phyloP scores from a whole-genome alignment of 2,329 filamentous ascomycete genomes.

The Colletotrichum costaricense region DNA sequence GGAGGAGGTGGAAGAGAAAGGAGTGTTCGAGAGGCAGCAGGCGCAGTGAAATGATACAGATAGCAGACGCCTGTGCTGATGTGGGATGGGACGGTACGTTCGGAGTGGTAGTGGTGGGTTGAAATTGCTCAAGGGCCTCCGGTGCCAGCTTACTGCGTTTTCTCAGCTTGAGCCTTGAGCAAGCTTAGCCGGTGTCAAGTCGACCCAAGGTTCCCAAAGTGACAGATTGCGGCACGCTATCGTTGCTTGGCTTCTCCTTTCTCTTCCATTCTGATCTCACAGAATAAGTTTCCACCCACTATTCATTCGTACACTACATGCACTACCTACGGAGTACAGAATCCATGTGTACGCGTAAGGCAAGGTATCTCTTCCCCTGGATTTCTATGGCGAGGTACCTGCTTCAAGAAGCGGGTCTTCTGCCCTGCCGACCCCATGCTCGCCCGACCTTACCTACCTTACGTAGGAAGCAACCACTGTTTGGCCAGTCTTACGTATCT shows the following conservation, averaged over 20 bases:
- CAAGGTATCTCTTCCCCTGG: constrained; percentile 5
- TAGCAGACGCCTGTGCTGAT: constrained; percentile 21
- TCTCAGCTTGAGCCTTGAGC: neutral
- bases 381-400: neutral
- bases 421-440: neutral
- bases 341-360: neutral
- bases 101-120: constrained; percentile 14
- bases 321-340: too few relatives aligned
- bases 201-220: neutral
- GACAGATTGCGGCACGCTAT: neutral
- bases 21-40: constrained; percentile 10
- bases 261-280: neutral
- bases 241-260: constrained; percentile 17
- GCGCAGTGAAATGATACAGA: constrained; percentile 1
- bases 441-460: neutral
- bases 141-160: neutral
- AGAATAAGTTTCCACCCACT: constrained; percentile 5
- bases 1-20: constrained; percentile 2
- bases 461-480: constrained; percentile 6
- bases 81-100: constrained; percentile 15
- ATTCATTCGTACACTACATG: neutral
- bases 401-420: neutral
- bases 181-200: neutral
- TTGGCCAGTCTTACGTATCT: constrained; percentile 11
- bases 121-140: constrained; percentile 16